Evolutionary conservation across 352 stramenopile genomes (phyloP).

Genomic region (Globisporangium apiculatum): DNA sequence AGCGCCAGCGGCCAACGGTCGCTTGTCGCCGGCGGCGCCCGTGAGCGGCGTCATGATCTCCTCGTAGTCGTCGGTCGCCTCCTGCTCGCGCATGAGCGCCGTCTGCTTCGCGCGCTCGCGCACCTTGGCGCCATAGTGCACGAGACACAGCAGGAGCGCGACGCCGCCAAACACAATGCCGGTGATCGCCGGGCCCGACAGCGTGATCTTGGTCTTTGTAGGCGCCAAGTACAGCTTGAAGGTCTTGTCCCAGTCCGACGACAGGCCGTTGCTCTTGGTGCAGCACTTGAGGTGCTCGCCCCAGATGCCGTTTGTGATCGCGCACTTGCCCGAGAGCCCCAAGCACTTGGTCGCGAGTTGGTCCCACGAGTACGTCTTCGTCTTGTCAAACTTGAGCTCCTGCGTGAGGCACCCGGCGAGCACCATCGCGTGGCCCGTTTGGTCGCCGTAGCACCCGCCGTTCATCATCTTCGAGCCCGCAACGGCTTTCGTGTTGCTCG

Average conservation of each 20-base stretch:
- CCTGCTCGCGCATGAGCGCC: conserved; percentile 82
- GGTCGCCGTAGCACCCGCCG: conserved; percentile 73
- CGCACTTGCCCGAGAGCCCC: conserved; percentile 67
- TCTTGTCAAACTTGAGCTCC: conserved; percentile 68
- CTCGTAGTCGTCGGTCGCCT: conserved; percentile 86
- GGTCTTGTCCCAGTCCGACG: conserved; percentile 61
- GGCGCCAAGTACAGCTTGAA: conserved; percentile 67
- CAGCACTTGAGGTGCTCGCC: conserved; percentile 81
- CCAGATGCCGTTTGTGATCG: conserved; percentile 83
- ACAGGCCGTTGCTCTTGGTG: conserved; percentile 37
- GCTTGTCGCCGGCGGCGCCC: conserved; percentile 48
- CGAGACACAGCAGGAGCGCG: conserved; percentile 66
- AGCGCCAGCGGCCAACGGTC: conserved; percentile 34
- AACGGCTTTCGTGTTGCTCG: conserved; percentile 58
- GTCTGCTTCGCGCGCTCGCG: conserved; percentile 76
- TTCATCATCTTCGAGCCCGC: conserved; percentile 82
- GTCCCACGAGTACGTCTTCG: conserved; percentile 80
- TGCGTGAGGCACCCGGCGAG: conserved; percentile 74
- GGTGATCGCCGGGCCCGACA: conserved; percentile 66
- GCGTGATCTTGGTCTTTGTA: conserved; percentile 32
- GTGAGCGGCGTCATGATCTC: conserved; percentile 88
- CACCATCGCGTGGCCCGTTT: conserved; percentile 49
- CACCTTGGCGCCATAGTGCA: conserved; percentile 82
- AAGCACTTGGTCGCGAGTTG: conserved; percentile 74
- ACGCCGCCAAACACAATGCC: conserved; percentile 81